phyloP scores from a whole-genome alignment of 306 rosid species.

The Fagus sylvatica region DNA sequence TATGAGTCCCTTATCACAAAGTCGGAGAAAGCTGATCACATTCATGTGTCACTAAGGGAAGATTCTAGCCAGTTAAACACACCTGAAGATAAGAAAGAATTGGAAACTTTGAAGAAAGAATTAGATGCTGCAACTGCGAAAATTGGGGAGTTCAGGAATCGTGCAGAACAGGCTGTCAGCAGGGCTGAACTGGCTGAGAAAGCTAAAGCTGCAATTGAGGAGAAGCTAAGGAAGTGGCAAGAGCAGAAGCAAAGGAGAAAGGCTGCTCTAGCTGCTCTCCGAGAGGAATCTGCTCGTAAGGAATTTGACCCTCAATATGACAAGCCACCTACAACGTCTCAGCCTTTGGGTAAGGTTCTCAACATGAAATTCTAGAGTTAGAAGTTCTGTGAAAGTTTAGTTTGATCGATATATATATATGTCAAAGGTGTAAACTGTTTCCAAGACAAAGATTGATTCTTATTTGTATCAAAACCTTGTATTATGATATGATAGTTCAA shows the following conservation, averaged over 20 bases:
- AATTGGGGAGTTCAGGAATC: constrained; percentile 56
- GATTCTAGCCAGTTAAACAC: constrained; percentile 8
- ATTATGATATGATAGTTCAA: neutral
- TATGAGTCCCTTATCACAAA: constrained; percentile 30
- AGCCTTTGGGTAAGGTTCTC: constrained; percentile 62
- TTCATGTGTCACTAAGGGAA: constrained; percentile 20
- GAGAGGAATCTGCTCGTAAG: constrained; percentile 49
- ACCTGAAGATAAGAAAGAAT: constrained; percentile 25
- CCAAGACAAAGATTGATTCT: neutral
- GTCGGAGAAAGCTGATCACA: constrained; percentile 27
- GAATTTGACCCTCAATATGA: constrained; percentile 31
- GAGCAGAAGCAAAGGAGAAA: constrained; percentile 57
- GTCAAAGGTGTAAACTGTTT: neutral
- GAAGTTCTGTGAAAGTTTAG: neutral
- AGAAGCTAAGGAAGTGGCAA: constrained; percentile 50
- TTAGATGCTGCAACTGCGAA: constrained; percentile 53
- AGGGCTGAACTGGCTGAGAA: constrained; percentile 84
- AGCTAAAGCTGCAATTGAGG: constrained; percentile 63
- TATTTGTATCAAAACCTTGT: neutral
- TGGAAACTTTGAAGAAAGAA: constrained; percentile 61
- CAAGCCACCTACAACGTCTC: constrained; percentile 27
- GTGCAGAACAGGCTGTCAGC: constrained; percentile 77
- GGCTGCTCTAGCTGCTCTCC: constrained; percentile 54
- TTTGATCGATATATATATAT: neutral
- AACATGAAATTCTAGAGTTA: constrained; percentile 57